Evolutionary conservation across 2,329 filamentous ascomycete genomes (phyloP), one percentile per base, ranked within the genome.

Genomic region (Salinomyces thailandicus): DNA sequence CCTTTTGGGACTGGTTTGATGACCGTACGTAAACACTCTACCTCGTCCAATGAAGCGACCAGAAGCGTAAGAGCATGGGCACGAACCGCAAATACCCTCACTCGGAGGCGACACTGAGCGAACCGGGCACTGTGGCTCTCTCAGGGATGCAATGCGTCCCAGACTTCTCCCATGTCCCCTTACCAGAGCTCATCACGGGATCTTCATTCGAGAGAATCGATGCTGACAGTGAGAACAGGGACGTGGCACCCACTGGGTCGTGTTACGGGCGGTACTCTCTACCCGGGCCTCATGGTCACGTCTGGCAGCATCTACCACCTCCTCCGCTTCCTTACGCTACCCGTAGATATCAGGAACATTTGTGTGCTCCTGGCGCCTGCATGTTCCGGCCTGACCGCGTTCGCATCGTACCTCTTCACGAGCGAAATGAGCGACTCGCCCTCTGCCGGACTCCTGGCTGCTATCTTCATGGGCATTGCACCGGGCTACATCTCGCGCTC

Each of bases 1-100:
- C 83, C 63, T 98, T 98, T 62, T 98, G 91, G 91, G 89, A 98
- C 63, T 98, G 91, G 91, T 98, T 98, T 59, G 91, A 98, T 65
- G 91, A 98, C 71, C 80, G 91, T 80, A 70, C 46, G 75, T 60
- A 27, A 15, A 14, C 6, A 19, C 17, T 22, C 18, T 18, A 36
- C 31, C 38, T 24, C 20, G 7, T 24, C n/a, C 20, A 24, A n/a
- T n/a, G n/a, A n/a, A n/a, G n/a, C n/a, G n/a, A n/a, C n/a, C n/a
- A n/a, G n/a, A n/a, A n/a, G n/a, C n/a, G n/a, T n/a, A n/a, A n/a
- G n/a, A n/a, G n/a, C n/a, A n/a, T n/a, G n/a, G n/a, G n/a, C n/a
- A n/a, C n/a, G n/a, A n/a, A n/a, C n/a, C n/a, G n/a, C n/a, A n/a
- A n/a, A n/a, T n/a, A n/a, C n/a, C n/a, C n/a, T n/a, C n/a, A n/a